Evolutionary conservation across 345 rosid species (phyloP), one percentile per base, ranked within the genome.

Genomic region (Pistacia integerrima): DNA sequence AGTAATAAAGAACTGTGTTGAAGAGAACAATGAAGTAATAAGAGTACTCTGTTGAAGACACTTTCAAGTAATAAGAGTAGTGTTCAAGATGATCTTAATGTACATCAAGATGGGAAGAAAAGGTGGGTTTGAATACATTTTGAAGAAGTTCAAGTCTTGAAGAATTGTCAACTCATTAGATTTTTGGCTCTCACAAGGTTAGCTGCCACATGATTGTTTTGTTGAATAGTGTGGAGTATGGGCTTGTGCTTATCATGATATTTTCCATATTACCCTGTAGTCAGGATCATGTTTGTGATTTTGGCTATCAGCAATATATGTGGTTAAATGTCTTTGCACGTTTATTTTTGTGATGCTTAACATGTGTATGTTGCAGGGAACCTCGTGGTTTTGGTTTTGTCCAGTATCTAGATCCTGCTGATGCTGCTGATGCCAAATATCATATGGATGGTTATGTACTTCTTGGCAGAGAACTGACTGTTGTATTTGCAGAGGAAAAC

Each of bases 371-470:
- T 7, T 79, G 81, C 86, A 94, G 98, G 85, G 90, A 88, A 75
- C 97, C 97, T 5, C 94, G 97, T 4, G 98, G 98, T 35, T 92
- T 94, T 73, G 98, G 98, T 46, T 94, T 94, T 84, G 90, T 94
- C 69, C 98, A 94, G 78, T 94, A 78, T 86, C 70, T 86, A 54
- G 91, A 94, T 74, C 90, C 93, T 52, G 93, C 87, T 71, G 98
- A 93, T 91, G 97, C 98, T 71, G 92, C 90, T 16, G 94, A 94
- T 82, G 98, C 97, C 36, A 91, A 94, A 76, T 84, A 87, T 80
- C 91, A 86, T 73, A 80, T 94, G 91, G 97, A 94, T 84, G 97
- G 98, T 38, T 88, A 84, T 77, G 76, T 93, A 82, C 89, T 94
- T 72, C 87, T 84, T 57, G 97, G 98, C 20, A 86, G 91, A 49